Base-by-base conservation (phyloP, 2,329 filamentous ascomycete genomes). In the Cordyceps cateniannulata region DNA sequence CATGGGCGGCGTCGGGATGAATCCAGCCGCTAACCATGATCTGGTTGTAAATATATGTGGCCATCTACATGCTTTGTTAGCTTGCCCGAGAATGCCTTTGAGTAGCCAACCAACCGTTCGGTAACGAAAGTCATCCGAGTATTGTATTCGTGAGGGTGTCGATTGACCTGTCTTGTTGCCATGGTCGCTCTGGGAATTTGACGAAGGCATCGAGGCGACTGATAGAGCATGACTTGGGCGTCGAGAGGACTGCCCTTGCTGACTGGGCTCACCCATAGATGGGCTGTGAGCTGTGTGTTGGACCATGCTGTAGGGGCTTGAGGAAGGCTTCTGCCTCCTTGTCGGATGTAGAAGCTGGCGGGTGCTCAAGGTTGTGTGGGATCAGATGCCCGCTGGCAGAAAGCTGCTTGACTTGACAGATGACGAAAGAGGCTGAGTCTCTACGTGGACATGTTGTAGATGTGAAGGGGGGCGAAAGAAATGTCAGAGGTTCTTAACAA, bases 51-150 rank as follows among this genome's bases (percentile, higher is more conserved):
- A 73, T 62, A 50, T 72, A 73, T 24, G 45, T 66, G 29, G 70
- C 68, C 69, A 72, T 72, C 71, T 73, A n/a, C 12, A 14, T 8
- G 14, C 2, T 2, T 24, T 25, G 45, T 55, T 53, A 61, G 52
- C 24, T 32, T 49, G 7, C 12, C 9, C 22, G 32, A 9, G 5
- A n/a, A 20, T 20, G 20, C n/a, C 22, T 12, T 27, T 4, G 29
- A 2, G 12, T 20, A 2, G n/a, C 9, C 29, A 35, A 63, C 69
- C 63, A 48, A 71, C 71, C n/a, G 70, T 72, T 52, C 64, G 64
- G 60, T 67, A 71, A 6, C 69, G 68, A 54, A 72, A 70, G 12
- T 69, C 69, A 63, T 72, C 70, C 22, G 69, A 65, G 47, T 69
- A 70, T 16, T 35, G 51, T 7, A 38, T 29, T 22, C 14, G n/a